Evolutionary conservation across 139 green algal species (phyloP), one percentile per base, ranked within the genome.

Genomic region (Pycnococcus provasolii): DNA sequence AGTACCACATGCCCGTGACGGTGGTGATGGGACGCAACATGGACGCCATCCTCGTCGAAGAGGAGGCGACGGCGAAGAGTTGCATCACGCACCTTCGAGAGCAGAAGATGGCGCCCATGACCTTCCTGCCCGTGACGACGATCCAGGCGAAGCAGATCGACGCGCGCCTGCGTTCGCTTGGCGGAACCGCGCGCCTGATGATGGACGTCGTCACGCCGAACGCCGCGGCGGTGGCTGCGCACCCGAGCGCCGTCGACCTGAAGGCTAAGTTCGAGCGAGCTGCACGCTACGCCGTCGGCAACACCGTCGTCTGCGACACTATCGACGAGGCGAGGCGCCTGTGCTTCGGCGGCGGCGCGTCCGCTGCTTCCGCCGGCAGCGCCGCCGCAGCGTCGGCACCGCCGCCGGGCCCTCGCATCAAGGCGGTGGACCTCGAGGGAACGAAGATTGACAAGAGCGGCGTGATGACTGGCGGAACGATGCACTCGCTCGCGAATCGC

Each of bases 11-110:
- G 61, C 92, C 91, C 2, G 67, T 97, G 58, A 77, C 85, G 4
- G 87, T 95, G 55, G 85, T 82, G 45, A 81, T 96, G 79, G 88
- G 87, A 37, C 74, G 71, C 2, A 73, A 96, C 63, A 85, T 96
- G 71, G 92, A 99, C 79, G 81, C 76, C 4, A 77, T 99, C 46
- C 77, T 97, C 26, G 86, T 95, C 45, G 85, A 95, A 43, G 86
- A 80, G 50, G 78, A 82, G 53, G 74, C 71, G 9, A 86, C 83
- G 7, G 91, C 80, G 15, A 87, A 87, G 55, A 64, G 80, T 6
- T 93, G 85, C 74, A 91, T 96, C 51, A 70, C 80, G 68, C 84
- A 85, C 58, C 75, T 90, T 11, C 81, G 80, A 42, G 80, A 90
- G 8, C 75, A 87, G 45, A 74, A 80, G n/a, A 67, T 88, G 52